phyloP scores from a whole-genome alignment of 192 early-diverging fungal genomes.

The Diversispora eburnea region DNA sequence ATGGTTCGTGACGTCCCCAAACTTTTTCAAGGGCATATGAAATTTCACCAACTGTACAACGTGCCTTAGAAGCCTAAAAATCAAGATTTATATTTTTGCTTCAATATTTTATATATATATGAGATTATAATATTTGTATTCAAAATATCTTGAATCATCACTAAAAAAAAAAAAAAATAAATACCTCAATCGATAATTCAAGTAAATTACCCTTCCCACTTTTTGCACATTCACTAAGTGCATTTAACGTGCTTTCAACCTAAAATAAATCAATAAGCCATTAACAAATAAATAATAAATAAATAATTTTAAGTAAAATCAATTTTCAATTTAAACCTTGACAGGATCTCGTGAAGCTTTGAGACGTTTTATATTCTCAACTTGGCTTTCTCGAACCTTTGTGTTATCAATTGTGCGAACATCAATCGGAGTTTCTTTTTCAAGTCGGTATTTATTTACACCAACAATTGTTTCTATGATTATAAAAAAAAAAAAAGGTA shows the following conservation, averaged over 20 bases:
- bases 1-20: conserved; percentile 79
- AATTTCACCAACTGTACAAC: conserved; percentile 86
- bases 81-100: not conserved
- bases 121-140: not conserved
- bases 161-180: not conserved
- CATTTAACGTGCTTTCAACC: conserved; percentile 54
- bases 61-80: conserved; percentile 61
- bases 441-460: conserved; percentile 83
- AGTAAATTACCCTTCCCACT: conserved; percentile 70
- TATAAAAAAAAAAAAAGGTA: not conserved
- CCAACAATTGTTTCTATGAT: conserved; percentile 78
- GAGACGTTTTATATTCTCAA: conserved; percentile 57
- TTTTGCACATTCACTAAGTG: conserved; percentile 65
- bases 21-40: conserved; percentile 75
- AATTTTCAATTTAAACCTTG: conserved; percentile 36
- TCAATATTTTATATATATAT: not conserved
- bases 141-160: no score
- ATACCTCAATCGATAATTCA: conserved; percentile 64
- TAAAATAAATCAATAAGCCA: not conserved
- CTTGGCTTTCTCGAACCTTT: conserved; percentile 62
- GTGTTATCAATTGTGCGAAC: conserved; percentile 82
- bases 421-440: conserved; percentile 62
- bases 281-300: no score
- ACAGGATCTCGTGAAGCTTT: conserved; percentile 52
- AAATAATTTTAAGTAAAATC: not conserved